Evolutionary conservation across 73 alveolate species (phyloP).

Genomic region (Paramecium tetraurelia): DNA sequence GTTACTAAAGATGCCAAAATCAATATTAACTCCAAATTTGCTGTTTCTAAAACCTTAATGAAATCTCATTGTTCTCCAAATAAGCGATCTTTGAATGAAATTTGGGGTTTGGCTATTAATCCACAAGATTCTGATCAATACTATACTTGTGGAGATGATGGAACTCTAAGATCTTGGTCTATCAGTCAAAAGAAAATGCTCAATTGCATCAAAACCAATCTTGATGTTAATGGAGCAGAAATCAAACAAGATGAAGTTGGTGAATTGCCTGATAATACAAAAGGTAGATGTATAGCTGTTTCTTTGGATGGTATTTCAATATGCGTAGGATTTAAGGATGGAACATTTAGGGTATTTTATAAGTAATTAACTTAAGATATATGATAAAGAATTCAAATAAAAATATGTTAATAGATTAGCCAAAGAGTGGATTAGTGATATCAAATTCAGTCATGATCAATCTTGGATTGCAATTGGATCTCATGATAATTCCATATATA

Average conservation of each 20-base stretch:
- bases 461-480: constrained; percentile 89
- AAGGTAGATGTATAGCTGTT: constrained; percentile 84
- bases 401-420: constrained; percentile 28
- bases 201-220: constrained; percentile 47
- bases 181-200: constrained; percentile 31
- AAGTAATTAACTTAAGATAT: background rate
- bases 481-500: constrained; percentile 88
- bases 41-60: constrained; percentile 20
- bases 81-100: constrained; percentile 71
- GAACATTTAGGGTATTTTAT: constrained; percentile 75
- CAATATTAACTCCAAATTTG: constrained; percentile 30
- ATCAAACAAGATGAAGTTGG: constrained; percentile 46
- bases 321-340: constrained; percentile 96
- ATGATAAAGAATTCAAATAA: constrained; percentile 69
- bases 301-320: constrained; percentile 84
- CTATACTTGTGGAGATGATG: constrained; percentile 80
- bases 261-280: constrained; percentile 67
- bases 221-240: constrained; percentile 59
- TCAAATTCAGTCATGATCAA: constrained; percentile 95
- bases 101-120: constrained; percentile 80
- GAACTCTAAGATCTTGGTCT: constrained; percentile 80
- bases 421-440: constrained; percentile 80
- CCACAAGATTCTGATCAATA: constrained; percentile 67
- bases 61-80: constrained; percentile 69
- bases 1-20: constrained; percentile 60